Evolutionary conservation across 805 yeast genomes (phyloP).

Genomic region (Yarrowia phangngaensis): DNA sequence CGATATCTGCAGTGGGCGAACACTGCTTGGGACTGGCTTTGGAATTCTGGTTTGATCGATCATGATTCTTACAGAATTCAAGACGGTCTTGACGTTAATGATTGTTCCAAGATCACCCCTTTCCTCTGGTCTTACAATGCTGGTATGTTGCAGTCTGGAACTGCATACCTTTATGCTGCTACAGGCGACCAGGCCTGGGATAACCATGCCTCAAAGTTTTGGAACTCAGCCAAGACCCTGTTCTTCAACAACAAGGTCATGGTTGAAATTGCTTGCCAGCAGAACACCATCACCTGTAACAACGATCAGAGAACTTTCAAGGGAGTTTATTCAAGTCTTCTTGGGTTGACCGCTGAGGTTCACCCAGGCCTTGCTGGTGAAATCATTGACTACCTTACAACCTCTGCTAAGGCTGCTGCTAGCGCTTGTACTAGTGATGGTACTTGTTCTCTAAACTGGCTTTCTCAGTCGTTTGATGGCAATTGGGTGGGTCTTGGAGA

Average conservation of each 20-base stretch:
- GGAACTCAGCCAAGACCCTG: slow-evolving; percentile 45
- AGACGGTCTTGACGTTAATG: slow-evolving; percentile 62
- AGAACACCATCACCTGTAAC: slow-evolving; percentile 51
- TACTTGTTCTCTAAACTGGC: slow-evolving; percentile 81
- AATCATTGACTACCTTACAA: slow-evolving; percentile 47
- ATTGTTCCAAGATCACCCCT: slow-evolving; percentile 50
- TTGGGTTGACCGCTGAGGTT: slow-evolving; percentile 59
- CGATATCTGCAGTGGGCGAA: slow-evolving; percentile 70
- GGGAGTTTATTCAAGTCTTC: slow-evolving; percentile 62
- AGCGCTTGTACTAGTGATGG: slow-evolving; percentile 75
- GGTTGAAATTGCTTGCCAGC: slow-evolving; percentile 72
- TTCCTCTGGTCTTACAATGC: slow-evolving; percentile 73
- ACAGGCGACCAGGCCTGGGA: slow-evolving; percentile 60
- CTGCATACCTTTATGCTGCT: slow-evolving; percentile 63
- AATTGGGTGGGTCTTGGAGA: slow-evolving; percentile 81
- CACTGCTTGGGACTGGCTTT: slow-evolving; percentile 69
- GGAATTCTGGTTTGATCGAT: slow-evolving; percentile 47
- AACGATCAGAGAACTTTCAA: slow-evolving; percentile 73
- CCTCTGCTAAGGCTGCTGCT: slow-evolving; percentile 69
- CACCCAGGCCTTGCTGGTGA: slow-evolving; percentile 52
- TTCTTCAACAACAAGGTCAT: slow-evolving; percentile 52
- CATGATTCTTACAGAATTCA: slow-evolving; percentile 45
- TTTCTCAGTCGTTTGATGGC: slow-evolving; percentile 33
- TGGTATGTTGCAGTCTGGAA: slow-evolving; percentile 63
- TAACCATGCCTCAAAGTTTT: slow-evolving; percentile 48